Evolutionary conservation across 2,329 filamentous ascomycete genomes (phyloP).

Genomic region (Stromatinia cepivora): DNA sequence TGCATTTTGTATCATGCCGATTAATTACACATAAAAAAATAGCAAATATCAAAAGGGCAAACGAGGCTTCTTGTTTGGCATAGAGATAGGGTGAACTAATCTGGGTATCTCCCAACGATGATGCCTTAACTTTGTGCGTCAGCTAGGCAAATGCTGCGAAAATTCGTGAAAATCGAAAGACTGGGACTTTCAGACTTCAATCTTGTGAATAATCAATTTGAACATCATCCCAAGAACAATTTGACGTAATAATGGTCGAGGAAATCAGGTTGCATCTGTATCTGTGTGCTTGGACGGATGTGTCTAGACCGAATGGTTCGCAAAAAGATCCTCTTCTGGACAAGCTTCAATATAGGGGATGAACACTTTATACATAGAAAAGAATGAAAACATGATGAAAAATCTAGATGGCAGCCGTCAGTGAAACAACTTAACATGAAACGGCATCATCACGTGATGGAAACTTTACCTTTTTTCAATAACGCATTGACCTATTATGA

Average conservation of each 20-base stretch:
- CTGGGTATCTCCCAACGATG: too few species aligned
- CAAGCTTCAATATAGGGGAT: background rate
- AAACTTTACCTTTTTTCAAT: background rate
- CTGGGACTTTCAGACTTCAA: background rate
- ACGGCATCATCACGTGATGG: background rate
- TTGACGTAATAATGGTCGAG: background rate
- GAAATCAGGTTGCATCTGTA: background rate
- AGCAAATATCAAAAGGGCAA: background rate
- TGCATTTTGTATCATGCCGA: background rate
- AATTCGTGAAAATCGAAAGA: background rate
- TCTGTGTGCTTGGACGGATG: background rate
- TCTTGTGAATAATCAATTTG: background rate
- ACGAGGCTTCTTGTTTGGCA: background rate
- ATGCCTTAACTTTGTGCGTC: background rate
- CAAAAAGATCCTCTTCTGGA: background rate
- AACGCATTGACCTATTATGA: too few species aligned
- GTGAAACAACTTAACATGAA: background rate
- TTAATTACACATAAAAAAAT: background rate
- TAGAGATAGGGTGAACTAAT: background rate
- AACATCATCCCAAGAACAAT: slow-evolving; percentile 1
- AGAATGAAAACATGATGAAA: background rate
- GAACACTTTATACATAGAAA: background rate
- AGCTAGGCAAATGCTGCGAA: background rate
- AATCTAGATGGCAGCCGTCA: background rate
- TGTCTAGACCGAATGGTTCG: background rate